Percentiles rank a stretch among this genome's conserved stretches.
Evolutionary conservation across 371 early-diverging fungal species (phyloP).

Genomic region (Syncephalastrum contaminatum): DNA sequence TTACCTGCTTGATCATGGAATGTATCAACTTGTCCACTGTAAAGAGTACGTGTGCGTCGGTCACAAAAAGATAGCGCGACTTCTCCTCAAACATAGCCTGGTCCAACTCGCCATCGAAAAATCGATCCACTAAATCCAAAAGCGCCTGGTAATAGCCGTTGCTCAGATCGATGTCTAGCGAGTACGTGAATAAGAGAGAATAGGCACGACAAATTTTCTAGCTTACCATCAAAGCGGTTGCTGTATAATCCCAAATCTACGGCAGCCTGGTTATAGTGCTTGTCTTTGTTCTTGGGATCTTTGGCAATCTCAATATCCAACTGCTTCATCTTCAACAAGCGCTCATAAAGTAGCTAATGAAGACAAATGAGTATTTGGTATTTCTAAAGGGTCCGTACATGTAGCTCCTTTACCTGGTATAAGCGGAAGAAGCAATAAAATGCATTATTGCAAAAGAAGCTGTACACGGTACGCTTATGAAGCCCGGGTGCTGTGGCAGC

Average conservation of each 20-base stretch:
- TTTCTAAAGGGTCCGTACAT: not conserved
- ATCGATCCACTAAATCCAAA: conserved; percentile 72
- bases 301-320: conserved; percentile 60
- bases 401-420: conserved; percentile 59
- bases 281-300: conserved; percentile 51
- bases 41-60: conserved; percentile 82
- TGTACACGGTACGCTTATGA: conserved; percentile 44
- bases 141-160: conserved; percentile 76
- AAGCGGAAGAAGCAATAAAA: conserved; percentile 90
- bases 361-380: not conserved
- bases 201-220: not conserved
- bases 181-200: not conserved
- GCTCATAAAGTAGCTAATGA: conserved; percentile 72
- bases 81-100: conserved; percentile 88
- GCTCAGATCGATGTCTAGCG: conserved; percentile 47
- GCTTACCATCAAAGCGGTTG: conserved; percentile 49
- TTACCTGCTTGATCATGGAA: conserved; percentile 78
- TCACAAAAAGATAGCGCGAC: conserved; percentile 81
- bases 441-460: conserved; percentile 72
- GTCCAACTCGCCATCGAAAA: conserved; percentile 86
- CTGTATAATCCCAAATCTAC: conserved; percentile 77
- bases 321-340: conserved; percentile 78
- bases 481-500: conserved; percentile 42
- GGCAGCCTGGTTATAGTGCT: conserved; percentile 75
- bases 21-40: conserved; percentile 87